A percentile compares a stretch with the other conserved stretches of the same genome.
Conservation (phyloP, 441 rosid species). For the Brassica balearica region DNA sequence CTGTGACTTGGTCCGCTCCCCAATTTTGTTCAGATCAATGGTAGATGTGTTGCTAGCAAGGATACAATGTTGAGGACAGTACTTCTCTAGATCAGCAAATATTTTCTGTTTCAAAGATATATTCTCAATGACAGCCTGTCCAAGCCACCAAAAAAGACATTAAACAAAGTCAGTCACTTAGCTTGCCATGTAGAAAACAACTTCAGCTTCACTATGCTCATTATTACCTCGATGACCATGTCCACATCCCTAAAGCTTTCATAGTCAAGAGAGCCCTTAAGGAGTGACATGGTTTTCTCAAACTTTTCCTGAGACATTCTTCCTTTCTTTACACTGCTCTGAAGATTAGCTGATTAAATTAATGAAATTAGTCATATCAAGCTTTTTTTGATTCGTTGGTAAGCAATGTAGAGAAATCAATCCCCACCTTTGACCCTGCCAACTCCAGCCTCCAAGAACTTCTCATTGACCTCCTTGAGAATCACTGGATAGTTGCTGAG, state of each 20-base stretch:
- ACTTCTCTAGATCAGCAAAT: conserved; percentile 87
- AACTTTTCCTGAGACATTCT: conserved; percentile 82
- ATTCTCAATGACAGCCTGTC: conserved; percentile 95
- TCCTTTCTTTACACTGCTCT: conserved; percentile 90
- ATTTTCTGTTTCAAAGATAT: conserved; percentile 90
- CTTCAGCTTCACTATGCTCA: conserved; percentile 22
- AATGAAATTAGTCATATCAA: conserved; percentile 34
- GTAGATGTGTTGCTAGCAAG: conserved; percentile 96
- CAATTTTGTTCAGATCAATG: conserved; percentile 88
- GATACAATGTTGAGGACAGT: conserved; percentile 87
- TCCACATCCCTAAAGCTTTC: conserved; percentile 91
- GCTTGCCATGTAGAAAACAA: conserved; percentile 26
- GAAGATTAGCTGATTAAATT: conserved; percentile 74
- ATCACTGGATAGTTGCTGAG: conserved; percentile 84
- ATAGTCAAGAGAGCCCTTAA: conserved; percentile 82
- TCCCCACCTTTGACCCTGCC: conserved; percentile 82
- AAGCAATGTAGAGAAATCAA: conserved; percentile 18
- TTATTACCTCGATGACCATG: conserved; percentile 93
- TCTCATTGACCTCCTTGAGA: conserved; percentile 91
- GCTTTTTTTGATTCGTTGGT: conserved; percentile 17
- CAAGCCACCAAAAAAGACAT: conserved; percentile 48
- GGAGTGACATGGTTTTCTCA: conserved; percentile 81
- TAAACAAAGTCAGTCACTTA: conserved; percentile 27
- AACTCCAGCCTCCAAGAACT: conserved; percentile 88
- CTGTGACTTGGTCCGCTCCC: conserved; percentile 73